Conservation (phyloP, 805 yeast species). For the Millerozyma miso region DNA sequence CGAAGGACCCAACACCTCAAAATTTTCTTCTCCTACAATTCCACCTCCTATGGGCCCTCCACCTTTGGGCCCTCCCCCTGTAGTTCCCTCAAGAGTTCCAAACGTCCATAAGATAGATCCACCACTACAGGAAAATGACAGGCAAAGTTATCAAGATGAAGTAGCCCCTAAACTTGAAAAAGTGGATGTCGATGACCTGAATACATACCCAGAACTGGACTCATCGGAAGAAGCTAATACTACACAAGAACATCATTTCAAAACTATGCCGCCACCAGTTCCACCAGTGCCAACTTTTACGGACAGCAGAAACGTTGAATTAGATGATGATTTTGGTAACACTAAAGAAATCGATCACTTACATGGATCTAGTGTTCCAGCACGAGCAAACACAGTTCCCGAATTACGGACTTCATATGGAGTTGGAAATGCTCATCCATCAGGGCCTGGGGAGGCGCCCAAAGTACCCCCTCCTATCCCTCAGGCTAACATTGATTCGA, state of each 20-base stretch:
- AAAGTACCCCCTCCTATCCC: conserved; percentile 3
- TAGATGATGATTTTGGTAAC: not conserved
- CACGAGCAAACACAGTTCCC: not conserved
- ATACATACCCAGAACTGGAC: conserved; percentile 24
- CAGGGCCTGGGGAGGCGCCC: not conserved
- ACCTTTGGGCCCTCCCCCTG: conserved; percentile 6
- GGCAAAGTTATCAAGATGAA: conserved; percentile 7
- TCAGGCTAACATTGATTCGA: not conserved
- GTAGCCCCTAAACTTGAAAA: conserved; percentile 6
- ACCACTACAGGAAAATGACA: conserved; percentile 2
- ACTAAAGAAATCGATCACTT: not conserved
- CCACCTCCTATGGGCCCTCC: conserved; percentile 15
- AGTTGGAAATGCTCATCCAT: too few relatives aligned
- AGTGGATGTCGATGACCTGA: conserved; percentile 3
- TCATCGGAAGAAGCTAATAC: conserved; percentile 7
- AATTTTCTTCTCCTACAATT: conserved; percentile 13
- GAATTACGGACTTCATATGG: not conserved
- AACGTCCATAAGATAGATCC: not conserved
- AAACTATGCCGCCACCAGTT: conserved; percentile 7
- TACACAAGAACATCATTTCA: not conserved
- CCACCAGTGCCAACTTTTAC: not conserved
- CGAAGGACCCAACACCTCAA: conserved; percentile 1
- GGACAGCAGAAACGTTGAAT: not conserved
- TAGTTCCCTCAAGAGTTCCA: not conserved
- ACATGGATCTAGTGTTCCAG: not conserved